Base-by-base conservation (phyloP, 257 asterid species). In the Mitragyna speciosa region DNA sequence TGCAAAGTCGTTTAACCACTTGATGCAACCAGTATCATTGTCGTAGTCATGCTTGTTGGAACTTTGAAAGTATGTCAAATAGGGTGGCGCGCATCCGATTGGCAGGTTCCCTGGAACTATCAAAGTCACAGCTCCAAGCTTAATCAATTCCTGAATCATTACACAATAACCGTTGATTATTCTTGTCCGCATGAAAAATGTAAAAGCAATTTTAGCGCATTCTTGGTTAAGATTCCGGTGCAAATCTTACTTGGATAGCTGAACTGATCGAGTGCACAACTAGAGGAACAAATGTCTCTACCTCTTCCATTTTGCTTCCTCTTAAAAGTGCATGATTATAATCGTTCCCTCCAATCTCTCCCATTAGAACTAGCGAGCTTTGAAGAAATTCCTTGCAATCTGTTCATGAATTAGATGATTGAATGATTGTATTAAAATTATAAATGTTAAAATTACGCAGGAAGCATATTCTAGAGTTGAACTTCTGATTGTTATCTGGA, bases 321-420 rank as follows among this genome's bases (percentile, higher is more conserved):
- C 51, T 73, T 47, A 28, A 36, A 90, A 72, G 39, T 1, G 89
- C 82, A 72, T 71, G 49, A 70, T 82, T 86, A 84, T 86, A 84
- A 76, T 90, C 95, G 67, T 89, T 87, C 80, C 90, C 93, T 64
- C 95, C 95, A 8, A 91, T 86, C 82, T 86, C 89, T 45, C 92
- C 92, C 83, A 89, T 6, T 10, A 91, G 22, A 77, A 91, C 59
- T 71, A 89, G 51, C n/a, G 93, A 84, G 14, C 70, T 88, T 7
- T 80, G 26, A 7, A 89, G 85, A 33, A 58, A 83, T 54, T 66
- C 76, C 56, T 77, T 74, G 26, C 85, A 79, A 67, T 85, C 93
- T 91, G 81, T 65, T 41, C 12, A 56, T 30, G 16, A 41, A 7
- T 2, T 16, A 2, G 6, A 69, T 39, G 19, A 69, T 20, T 20